Conservation (phyloP, 2,329 filamentous ascomycete species). For the Penicillium brevicompactum region DNA sequence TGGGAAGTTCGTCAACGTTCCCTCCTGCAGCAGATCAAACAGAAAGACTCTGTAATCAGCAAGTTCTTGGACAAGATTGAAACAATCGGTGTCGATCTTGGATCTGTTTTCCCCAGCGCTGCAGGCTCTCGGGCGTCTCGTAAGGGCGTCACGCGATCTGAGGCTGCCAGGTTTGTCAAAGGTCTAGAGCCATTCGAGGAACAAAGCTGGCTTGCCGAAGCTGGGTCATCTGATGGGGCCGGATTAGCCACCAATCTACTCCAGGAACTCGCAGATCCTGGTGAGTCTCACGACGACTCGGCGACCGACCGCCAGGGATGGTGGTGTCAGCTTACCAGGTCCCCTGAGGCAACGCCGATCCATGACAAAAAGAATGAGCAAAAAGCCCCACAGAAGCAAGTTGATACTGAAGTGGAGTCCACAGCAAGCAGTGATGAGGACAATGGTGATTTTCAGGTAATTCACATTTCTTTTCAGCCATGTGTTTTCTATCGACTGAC, state of each 20-base stretch:
- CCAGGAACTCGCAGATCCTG: constrained; percentile 24
- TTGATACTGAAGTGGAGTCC: constrained; percentile 21
- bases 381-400: not conserved
- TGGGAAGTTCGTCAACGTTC: constrained; percentile 51
- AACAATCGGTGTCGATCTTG: constrained; percentile 56
- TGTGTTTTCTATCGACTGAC: not conserved
- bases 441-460: constrained; percentile 43
- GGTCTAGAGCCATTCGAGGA: constrained; percentile 59
- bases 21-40: constrained; percentile 53
- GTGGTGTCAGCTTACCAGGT: constrained; percentile 34
- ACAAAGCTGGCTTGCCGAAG: constrained; percentile 45
- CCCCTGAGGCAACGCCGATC: not conserved
- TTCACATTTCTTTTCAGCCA: constrained; percentile 3
- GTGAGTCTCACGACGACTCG: constrained; percentile 4
- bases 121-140: constrained; percentile 49
- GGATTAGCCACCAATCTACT: constrained; percentile 29
- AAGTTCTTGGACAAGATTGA: constrained; percentile 63
- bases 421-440: constrained; percentile 29
- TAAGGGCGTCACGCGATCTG: constrained; percentile 50
- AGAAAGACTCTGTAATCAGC: constrained; percentile 62
- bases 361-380: not conserved
- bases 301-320: constrained; percentile 28
- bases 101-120: constrained; percentile 59
- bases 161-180: constrained; percentile 57
- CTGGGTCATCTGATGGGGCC: constrained; percentile 17